Base-by-base conservation (phyloP, 257 asterid species). In the Solanum paucissectum region DNA sequence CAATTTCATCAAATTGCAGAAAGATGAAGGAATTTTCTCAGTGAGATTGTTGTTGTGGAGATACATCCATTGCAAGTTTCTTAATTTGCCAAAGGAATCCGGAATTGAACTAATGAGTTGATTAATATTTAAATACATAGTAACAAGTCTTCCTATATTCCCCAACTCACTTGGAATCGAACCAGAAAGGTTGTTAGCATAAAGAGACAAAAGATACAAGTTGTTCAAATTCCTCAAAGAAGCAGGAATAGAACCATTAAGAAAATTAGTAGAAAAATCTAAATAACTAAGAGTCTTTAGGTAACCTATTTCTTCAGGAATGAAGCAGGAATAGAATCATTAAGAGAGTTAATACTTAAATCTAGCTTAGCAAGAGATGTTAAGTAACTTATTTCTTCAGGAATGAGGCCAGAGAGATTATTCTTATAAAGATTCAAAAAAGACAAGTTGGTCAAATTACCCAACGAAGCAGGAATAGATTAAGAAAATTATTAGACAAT, bases 301-400 rank as follows among this genome's bases (percentile, higher is more conserved):
- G 3, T 60, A 8, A 21, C 64, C n/a, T 55, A 55, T 55, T 55
- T 55, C 64, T 55, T 55, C 25, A 55, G 64, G 25, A 55, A 55
- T 8, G 29, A 60, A 21, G 29, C 3, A 4, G 68, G 13, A 21
- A 21, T 5, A 21, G 27, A 1, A 37, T 9, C 40, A 37, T 7
- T 7, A 7, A 37, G 40, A 37, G 9, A 37, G 2, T 37, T 37
- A 5, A 5, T 36, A 36, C 9, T 0, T 7, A 37, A 37, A 1
- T 0, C 1, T 37, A 37, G 40, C 0, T 7, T 7, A 37, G 0
- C 1, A 37, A 37, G 40, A 37, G 40, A 7, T 1, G 2, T 0
- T 34, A 34, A 34, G 37, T 34, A 34, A 34, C 37, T 4, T 34
- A 34, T 34, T 34, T 34, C 37, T 34, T 34, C 1, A 5, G 37